Evolutionary conservation across 805 yeast species (phyloP), one percentile per base, ranked within the genome.

Genomic region (Starmerella bacillaris): DNA sequence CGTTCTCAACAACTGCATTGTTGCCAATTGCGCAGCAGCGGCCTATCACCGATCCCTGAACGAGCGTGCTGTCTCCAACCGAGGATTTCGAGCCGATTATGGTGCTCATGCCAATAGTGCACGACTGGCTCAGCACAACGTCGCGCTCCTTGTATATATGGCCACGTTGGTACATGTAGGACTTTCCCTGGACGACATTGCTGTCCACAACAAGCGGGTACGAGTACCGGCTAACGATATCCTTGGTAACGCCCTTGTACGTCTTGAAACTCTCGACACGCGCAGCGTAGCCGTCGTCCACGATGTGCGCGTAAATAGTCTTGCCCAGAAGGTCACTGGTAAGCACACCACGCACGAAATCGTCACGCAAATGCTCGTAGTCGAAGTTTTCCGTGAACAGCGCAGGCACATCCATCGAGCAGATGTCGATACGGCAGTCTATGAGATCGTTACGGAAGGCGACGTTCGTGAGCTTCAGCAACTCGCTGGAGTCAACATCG

Each of bases 361-460:
- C 96, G 24, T 68, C 64, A 55, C 98, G 68, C 42, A 86, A 61
- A 35, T 70, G 62, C 55, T 86, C 94, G 55, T 84, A 89, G 59
- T 89, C 98, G 49, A 89, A 89, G 55, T 89, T 86, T 51, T 89
- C 98, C 49, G 82, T 92, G 60, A 86, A 89, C 41, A 86, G 75
- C 12, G 92, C 89, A 1, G 95, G 95, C 8, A 89, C 94, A 45
- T 75, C 82, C 2, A 92, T 82, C 5, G 95, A 67, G 57, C 98
- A 89, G 41, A 89, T 82, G 58, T 89, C 98, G 37, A 89, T 83
- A 53, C 78, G 89, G 55, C 98, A 89, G 60, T 89, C 98, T 39
- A 89, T 84, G 43, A 89, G 67, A 56, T 89, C 96, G 55, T 89
- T 89, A 51, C 94, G 70, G 38, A 89, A 64, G 7, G 69, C 68